These are phyloP conservation scores for Leccinum pellstonianum DNA, from an alignment of 768 basidiomycete genomes.

Conservation along the genomic window DNA sequence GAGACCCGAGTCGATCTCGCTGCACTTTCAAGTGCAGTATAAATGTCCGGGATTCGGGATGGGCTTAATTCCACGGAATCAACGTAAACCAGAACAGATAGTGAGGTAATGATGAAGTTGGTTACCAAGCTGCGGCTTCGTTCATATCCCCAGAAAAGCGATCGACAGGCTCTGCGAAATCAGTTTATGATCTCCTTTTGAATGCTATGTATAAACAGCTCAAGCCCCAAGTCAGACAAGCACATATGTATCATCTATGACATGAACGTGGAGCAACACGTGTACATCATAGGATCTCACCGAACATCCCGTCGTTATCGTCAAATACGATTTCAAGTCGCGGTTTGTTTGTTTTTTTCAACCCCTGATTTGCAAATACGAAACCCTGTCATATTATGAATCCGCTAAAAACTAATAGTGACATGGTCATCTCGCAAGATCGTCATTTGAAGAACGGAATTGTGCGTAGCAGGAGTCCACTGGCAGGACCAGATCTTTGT, in stretches of 20 bases:
- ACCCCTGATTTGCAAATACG: constrained; percentile 20
- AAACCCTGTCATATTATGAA: constrained; percentile 2
- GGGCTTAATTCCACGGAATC: constrained; percentile 28
- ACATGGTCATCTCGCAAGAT: neutral
- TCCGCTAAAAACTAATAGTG: neutral
- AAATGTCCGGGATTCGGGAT: constrained; percentile 1
- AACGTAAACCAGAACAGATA: constrained; percentile 23
- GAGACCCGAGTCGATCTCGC: constrained; percentile 26
- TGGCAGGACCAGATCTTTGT: neutral
- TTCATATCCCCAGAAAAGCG: constrained; percentile 21
- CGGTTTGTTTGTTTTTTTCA: neutral
- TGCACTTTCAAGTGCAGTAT: constrained; percentile 9
- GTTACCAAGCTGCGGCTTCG: constrained; percentile 12
- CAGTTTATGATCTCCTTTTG: constrained; percentile 3
- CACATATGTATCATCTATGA: constrained; percentile 5
- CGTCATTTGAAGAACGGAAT: neutral
- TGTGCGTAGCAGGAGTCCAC: neutral
- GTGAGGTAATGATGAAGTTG: constrained; percentile 35
- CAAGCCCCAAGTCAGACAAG: neutral
- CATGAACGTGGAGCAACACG: constrained; percentile 20
- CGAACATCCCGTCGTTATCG: constrained; percentile 21
- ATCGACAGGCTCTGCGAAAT: constrained; percentile 16
- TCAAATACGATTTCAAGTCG: constrained; percentile 22
- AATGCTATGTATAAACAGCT: constrained; percentile 3
- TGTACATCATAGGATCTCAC: constrained; percentile 16